phyloP scores from a whole-genome alignment of 257 asterid species.

The Nicotiana benthamiana region DNA sequence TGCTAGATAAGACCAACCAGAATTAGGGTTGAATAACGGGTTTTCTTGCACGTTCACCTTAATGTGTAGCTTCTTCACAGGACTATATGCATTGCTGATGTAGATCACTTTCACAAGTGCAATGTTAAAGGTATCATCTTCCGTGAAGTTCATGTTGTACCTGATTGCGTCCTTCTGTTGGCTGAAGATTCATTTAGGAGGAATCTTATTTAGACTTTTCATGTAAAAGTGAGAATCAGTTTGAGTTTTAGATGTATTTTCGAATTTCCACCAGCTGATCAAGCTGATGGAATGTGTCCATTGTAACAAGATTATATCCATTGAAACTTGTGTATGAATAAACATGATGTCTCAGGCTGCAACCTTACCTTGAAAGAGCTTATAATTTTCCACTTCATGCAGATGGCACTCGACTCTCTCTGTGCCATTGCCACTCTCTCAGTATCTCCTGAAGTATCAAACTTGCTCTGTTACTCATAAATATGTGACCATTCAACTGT shows the following conservation, averaged over 20 bases:
- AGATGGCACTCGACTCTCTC: not conserved
- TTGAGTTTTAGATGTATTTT: not conserved
- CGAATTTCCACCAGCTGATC: not conserved
- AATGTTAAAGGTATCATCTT: not conserved
- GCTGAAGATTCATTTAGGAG: slow-evolving; percentile 2
- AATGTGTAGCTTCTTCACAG: not conserved
- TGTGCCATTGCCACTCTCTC: not conserved
- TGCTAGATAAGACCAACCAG: slow-evolving; percentile 39
- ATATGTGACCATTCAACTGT: not conserved
- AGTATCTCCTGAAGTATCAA: not conserved
- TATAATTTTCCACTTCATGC: not conserved
- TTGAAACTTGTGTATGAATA: not conserved
- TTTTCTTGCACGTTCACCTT: not conserved
- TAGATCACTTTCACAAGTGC: not conserved
- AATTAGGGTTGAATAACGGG: not conserved
- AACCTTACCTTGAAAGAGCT: not conserved
- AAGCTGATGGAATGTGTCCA: not conserved
- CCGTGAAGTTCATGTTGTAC: not conserved
- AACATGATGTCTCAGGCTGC: not conserved
- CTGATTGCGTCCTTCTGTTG: not conserved
- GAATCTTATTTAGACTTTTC: not conserved
- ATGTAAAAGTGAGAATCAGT: not conserved
- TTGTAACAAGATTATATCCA: not conserved
- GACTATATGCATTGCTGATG: not conserved
- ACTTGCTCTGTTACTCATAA: not conserved